Conservation (phyloP, 73 alveolate species). For the Stentor coeruleus region DNA sequence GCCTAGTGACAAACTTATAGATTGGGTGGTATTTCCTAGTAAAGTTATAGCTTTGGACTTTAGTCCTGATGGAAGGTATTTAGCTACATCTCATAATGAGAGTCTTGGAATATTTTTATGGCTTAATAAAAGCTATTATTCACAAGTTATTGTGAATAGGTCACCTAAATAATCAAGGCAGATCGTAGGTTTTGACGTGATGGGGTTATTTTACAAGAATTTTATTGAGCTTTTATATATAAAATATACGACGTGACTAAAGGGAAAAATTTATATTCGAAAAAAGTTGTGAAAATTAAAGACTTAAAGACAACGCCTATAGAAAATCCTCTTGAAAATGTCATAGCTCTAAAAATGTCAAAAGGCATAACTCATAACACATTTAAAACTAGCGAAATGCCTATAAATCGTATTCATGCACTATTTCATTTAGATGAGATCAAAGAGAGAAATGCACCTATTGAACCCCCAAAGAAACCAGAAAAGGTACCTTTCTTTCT, state of each 20-base stretch:
- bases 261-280: slow-evolving; percentile 21
- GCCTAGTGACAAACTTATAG: slow-evolving; percentile 71
- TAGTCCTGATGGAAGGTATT: slow-evolving; percentile 67
- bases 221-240: too few relatives aligned
- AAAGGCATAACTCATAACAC: not conserved
- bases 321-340: not conserved
- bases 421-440: slow-evolving; percentile 52
- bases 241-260: too few relatives aligned
- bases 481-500: slow-evolving; percentile 71
- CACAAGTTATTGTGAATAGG: slow-evolving; percentile 14
- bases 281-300: not conserved
- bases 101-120: slow-evolving; percentile 78
- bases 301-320: not conserved
- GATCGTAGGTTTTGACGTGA: slow-evolving; percentile 24
- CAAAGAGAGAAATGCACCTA: slow-evolving; percentile 64
- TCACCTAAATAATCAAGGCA: slow-evolving; percentile 33
- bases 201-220: too few relatives aligned
- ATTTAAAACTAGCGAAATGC: slow-evolving; percentile 3
- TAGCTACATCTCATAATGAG: slow-evolving; percentile 68
- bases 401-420: not conserved
- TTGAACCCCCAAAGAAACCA: slow-evolving; percentile 41
- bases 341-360: not conserved
- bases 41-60: slow-evolving; percentile 64
- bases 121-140: slow-evolving; percentile 58
- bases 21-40: slow-evolving; percentile 73